Evolutionary conservation across 2,329 filamentous ascomycete genomes (phyloP), one percentile per base, ranked within the genome.

Genomic region (Sarocladiaceae sp.): DNA sequence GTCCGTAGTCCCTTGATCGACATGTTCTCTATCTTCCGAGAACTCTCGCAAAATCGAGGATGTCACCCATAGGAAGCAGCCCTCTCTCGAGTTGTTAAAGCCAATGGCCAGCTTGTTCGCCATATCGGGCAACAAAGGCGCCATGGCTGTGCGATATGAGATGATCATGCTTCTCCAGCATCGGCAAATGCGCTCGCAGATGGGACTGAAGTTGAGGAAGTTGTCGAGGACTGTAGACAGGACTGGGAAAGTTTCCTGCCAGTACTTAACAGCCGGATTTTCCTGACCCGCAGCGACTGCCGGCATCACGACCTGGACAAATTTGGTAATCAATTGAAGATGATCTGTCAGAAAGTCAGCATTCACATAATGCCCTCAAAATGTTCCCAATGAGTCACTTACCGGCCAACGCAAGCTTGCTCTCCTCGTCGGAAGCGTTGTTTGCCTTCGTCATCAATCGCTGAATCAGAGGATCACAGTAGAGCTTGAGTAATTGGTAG

Each of bases 31-130:
- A 37, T 93, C 91, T 60, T 96, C 90, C 0, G 90, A 94, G 65
- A 97, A 99, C 67, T 99, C 94, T 54, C 94, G 87, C 26, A 99
- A 80, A 56, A 99, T 95, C 8, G 93, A 90, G 58, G 92, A 89
- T 2, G 93, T 97, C 1, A 94, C 93, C 94, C 94, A 99, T n/a
- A 99, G 77, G 78, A 99, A 99, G 67, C 93, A 97, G 12, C 94
- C 94, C 70, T 99, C 93, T 55, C 86, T 83, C 11, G 93, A 97
- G 17, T 82, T 79, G 52, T 87, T 80, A 66, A 99, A 99, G 4
- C 93, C 92, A 57, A 79, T 80, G 1, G 90, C 90, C 53, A 99
- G 80, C 69, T 93, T 95, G 60, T 93, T 88, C 17, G 94, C 95
- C 70, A 99, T 84, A 18, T 84, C 80, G 1, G 88, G 88, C 40